Conservation (phyloP, 2,329 filamentous ascomycete species). For the Aspergillus versicolor region DNA sequence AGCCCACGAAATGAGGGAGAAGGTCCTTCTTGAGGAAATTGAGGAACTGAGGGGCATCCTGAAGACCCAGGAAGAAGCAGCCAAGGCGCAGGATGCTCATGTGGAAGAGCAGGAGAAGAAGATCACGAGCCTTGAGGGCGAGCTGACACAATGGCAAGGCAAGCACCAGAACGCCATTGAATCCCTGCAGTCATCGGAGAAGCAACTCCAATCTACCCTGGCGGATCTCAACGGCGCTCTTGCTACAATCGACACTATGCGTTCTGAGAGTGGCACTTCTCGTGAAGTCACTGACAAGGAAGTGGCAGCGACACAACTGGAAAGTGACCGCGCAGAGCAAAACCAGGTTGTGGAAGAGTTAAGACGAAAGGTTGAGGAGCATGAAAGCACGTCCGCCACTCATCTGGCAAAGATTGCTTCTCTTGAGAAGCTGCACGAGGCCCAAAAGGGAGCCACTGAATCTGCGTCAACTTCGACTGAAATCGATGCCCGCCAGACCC, state of each 20-base stretch:
- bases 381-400: constrained; percentile 69
- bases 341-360: constrained; percentile 61
- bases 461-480: constrained; percentile 62
- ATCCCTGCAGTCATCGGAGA: constrained; percentile 70
- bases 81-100: constrained; percentile 34
- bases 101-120: constrained; percentile 53
- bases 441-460: constrained; percentile 67
- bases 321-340: constrained; percentile 56
- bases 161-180: constrained; percentile 72
- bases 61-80: constrained; percentile 36
- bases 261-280: constrained; percentile 26
- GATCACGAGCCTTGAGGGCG: constrained; percentile 66
- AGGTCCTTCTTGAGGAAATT: constrained; percentile 70
- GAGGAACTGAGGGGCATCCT: constrained; percentile 63
- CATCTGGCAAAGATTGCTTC: constrained; percentile 70
- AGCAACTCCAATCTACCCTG: constrained; percentile 70
- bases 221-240: constrained; percentile 69
- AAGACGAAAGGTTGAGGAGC: constrained; percentile 74
- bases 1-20: constrained; percentile 70
- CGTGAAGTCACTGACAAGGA: constrained; percentile 30
- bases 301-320: constrained; percentile 45
- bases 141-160: constrained; percentile 71
- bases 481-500: constrained; percentile 40
- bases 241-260: constrained; percentile 52
- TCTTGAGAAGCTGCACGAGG: constrained; percentile 70